Evolutionary conservation across 805 yeast species (phyloP).

Genomic region (Myxozyma sirexii): DNA sequence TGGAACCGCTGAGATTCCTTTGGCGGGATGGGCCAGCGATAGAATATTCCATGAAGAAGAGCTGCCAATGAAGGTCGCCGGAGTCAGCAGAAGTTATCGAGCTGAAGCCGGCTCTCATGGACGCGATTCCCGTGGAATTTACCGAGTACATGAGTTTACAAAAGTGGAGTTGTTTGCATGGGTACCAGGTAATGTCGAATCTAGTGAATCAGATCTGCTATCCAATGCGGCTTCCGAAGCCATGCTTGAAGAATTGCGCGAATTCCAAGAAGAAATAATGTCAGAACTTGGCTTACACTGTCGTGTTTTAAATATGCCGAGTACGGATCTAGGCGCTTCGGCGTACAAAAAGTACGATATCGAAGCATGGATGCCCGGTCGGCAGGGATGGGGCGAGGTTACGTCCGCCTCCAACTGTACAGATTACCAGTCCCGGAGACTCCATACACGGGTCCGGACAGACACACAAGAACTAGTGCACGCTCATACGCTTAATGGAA

Average conservation of each 20-base stretch:
- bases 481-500: slow-evolving; percentile 88
- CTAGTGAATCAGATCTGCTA: slow-evolving; percentile 20
- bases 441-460: slow-evolving; percentile 62
- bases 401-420: slow-evolving; percentile 90
- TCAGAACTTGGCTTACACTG: slow-evolving; percentile 73
- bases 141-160: slow-evolving; percentile 94
- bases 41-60: slow-evolving; percentile 47
- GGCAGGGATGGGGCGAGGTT: slow-evolving; percentile 90
- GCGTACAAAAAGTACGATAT: slow-evolving; percentile 90
- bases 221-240: slow-evolving; percentile 42
- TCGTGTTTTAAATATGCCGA: slow-evolving; percentile 84
- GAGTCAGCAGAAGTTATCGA: slow-evolving; percentile 82
- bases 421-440: slow-evolving; percentile 84
- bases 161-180: slow-evolving; percentile 85
- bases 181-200: slow-evolving; percentile 44
- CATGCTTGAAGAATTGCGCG: slow-evolving; percentile 62
- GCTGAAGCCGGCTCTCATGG: slow-evolving; percentile 99
- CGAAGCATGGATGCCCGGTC: slow-evolving; percentile 98
- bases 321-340: slow-evolving; percentile 89
- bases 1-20: slow-evolving; percentile 94
- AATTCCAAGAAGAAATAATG: slow-evolving; percentile 67
- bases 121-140: slow-evolving; percentile 84
- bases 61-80: slow-evolving; percentile 67
- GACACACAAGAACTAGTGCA: slow-evolving; percentile 45
- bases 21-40: slow-evolving; percentile 76